Conservation (phyloP, 768 basidiomycete genomes). For the Suillus paluster region DNA sequence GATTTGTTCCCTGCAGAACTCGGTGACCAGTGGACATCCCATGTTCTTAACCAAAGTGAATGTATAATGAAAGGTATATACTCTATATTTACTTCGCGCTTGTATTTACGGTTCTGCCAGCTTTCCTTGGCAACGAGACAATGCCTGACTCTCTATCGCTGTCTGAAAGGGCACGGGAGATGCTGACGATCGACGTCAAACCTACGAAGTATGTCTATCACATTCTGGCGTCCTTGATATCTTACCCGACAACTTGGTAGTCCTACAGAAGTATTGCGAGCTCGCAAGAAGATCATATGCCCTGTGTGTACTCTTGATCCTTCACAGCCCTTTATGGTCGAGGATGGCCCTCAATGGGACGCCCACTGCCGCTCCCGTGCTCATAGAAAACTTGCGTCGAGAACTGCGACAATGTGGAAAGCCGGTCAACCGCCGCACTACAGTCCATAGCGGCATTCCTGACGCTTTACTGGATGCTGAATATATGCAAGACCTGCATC, state of each 20-base stretch:
- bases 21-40: constrained; percentile 59
- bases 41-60: constrained; percentile 57
- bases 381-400: constrained; percentile 54
- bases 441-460: background rate
- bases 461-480: background rate
- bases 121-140: constrained; percentile 51
- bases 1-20: constrained; percentile 41
- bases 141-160: constrained; percentile 63
- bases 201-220: constrained; percentile 46
- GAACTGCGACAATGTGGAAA: constrained; percentile 15
- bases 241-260: constrained; percentile 40
- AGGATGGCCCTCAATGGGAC: constrained; percentile 56
- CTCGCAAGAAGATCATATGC: constrained; percentile 64
- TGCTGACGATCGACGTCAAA: constrained; percentile 53
- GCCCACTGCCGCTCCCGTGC: constrained; percentile 57
- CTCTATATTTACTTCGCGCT: background rate
- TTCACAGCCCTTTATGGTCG: constrained; percentile 65
- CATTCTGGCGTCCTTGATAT: background rate
- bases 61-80: constrained; percentile 52
- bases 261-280: constrained; percentile 56
- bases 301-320: constrained; percentile 61
- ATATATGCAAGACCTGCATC: background rate
- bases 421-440: background rate
- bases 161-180: constrained; percentile 55
- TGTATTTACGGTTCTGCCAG: constrained; percentile 38